These are phyloP conservation scores for Ammopiptanthus mongolicus DNA, from an alignment of 306 rosid species.

Conservation along the genomic window DNA sequence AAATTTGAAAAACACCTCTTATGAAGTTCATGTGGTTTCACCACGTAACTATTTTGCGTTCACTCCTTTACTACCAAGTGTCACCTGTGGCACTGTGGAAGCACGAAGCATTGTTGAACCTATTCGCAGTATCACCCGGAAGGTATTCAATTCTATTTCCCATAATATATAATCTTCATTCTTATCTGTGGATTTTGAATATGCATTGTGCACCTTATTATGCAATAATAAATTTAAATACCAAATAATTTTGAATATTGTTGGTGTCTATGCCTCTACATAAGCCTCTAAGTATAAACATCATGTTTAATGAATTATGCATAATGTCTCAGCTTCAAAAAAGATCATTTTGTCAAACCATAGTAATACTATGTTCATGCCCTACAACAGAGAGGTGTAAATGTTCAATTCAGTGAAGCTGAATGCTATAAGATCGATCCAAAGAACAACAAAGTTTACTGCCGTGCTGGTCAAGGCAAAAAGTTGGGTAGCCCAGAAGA, in stretches of 20 bases:
- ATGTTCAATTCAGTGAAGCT: slow-evolving; percentile 68
- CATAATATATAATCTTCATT: not conserved
- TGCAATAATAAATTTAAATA: not conserved
- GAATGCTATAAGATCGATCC: slow-evolving; percentile 84
- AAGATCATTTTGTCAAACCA: not conserved
- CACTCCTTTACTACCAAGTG: slow-evolving; percentile 91
- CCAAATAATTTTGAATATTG: not conserved
- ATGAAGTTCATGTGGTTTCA: slow-evolving; percentile 80
- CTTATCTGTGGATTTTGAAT: not conserved
- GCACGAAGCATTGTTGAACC: slow-evolving; percentile 95
- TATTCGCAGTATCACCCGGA: slow-evolving; percentile 57
- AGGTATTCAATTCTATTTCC: slow-evolving; percentile 36
- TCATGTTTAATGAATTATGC: not conserved
- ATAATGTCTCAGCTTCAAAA: not conserved
- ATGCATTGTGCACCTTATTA: not conserved
- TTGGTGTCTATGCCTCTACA: not conserved
- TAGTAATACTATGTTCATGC: not conserved
- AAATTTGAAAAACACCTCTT: slow-evolving; percentile 46
- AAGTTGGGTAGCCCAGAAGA: slow-evolving; percentile 50
- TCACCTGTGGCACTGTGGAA: slow-evolving; percentile 89
- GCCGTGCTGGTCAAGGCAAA: slow-evolving; percentile 42
- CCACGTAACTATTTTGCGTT: slow-evolving; percentile 95
- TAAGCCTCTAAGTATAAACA: not conserved
- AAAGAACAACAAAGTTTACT: slow-evolving; percentile 59
- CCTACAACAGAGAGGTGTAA: slow-evolving; percentile 49